These are phyloP conservation scores for Pelomyxa schiedti DNA, from an alignment of 78 protist species.

Conservation along the genomic window DNA sequence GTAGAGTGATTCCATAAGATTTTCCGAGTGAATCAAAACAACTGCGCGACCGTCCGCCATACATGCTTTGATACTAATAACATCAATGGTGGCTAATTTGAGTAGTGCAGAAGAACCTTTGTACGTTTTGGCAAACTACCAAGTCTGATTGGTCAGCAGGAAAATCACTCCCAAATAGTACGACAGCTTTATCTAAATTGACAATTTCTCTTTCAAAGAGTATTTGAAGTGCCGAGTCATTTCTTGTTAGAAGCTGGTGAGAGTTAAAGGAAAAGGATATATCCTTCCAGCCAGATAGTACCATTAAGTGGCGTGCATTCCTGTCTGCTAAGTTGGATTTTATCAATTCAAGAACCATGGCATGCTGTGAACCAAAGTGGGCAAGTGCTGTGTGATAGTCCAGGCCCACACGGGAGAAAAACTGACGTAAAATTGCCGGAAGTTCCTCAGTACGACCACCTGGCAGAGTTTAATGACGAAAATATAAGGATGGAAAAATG, in stretches of 20 bases:
- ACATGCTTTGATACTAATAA: constrained; percentile 8
- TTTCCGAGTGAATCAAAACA: constrained; percentile 28
- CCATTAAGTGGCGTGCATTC: constrained; percentile 17
- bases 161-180: constrained; percentile 17
- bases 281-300: too few relatives aligned
- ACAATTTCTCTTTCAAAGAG: neutral
- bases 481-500: too few relatives aligned
- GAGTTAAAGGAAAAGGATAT: too few relatives aligned
- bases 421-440: neutral
- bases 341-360: neutral
- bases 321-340: neutral
- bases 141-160: constrained; percentile 6
- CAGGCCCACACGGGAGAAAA: neutral
- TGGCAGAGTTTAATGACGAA: too few relatives aligned
- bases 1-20: constrained; percentile 40
- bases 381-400: constrained; percentile 6
- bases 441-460: neutral
- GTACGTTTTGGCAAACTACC: neutral
- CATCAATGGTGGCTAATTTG: too few relatives aligned
- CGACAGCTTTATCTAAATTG: neutral
- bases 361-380: constrained; percentile 17
- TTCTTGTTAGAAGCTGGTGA: neutral
- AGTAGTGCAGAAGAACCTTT: too few relatives aligned
- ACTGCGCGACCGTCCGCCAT: constrained; percentile 30
- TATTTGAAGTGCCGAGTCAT: neutral